Conservation (phyloP, 176 grass and related monocot genomes). For the Panicum miliaceum region DNA sequence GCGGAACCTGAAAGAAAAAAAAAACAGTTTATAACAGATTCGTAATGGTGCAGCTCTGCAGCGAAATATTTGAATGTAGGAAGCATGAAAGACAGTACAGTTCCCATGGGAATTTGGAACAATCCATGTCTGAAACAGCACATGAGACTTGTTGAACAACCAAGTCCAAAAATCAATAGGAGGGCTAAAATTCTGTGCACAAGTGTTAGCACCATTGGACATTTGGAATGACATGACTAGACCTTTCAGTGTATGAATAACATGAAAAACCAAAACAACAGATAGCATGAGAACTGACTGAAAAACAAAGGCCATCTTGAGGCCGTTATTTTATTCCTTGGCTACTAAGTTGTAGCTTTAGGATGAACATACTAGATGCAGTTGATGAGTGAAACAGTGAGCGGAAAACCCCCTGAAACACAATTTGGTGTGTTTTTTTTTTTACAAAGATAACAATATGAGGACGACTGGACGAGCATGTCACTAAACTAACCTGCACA, state of each 20-base stretch:
- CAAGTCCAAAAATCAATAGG: not conserved
- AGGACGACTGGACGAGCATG: not conserved
- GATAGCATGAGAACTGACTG: not conserved
- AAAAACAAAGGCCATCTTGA: not conserved
- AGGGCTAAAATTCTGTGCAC: not conserved
- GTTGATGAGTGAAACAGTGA: not conserved
- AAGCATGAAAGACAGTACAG: not conserved
- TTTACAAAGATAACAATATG: not conserved
- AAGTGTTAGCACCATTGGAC: not conserved
- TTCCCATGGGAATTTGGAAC: not conserved
- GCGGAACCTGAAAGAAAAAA: slow-evolving; percentile 63
- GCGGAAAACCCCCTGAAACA: not conserved
- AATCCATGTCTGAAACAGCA: not conserved
- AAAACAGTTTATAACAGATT: slow-evolving; percentile 5
- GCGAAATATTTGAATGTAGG: not conserved
- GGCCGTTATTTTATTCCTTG: not conserved
- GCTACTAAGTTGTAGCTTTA: not conserved
- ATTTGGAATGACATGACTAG: not conserved
- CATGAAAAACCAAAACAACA: not conserved
- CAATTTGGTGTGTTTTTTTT: not conserved
- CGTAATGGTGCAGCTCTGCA: not conserved
- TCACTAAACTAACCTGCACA: not conserved
- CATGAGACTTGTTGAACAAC: not conserved
- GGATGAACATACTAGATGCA: not conserved
- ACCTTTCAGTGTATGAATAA: not conserved